Evolutionary conservation across 495 filamentous ascomycete genomes (phyloP).

Genomic region (Cudoniella acicularis): DNA sequence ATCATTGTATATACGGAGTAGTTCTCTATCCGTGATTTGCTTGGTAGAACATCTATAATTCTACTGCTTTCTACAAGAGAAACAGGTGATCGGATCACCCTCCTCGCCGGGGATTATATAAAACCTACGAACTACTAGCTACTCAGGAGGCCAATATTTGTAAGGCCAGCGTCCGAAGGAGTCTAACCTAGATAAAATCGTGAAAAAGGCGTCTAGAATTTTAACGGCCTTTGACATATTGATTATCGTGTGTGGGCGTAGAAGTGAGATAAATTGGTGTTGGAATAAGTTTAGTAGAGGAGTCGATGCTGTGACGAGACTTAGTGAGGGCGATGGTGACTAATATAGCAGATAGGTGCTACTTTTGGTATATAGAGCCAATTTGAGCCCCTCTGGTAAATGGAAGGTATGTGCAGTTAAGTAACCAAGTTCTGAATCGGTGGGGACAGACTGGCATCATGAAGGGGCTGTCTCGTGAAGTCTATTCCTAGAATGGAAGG

Average conservation of each 20-base stretch:
- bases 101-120: constrained; percentile 9
- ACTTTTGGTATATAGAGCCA: constrained; percentile 8
- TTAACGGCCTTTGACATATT: background rate
- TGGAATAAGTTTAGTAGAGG: constrained; percentile 18
- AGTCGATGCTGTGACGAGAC: constrained; percentile 12
- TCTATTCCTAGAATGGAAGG: background rate
- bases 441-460: background rate
- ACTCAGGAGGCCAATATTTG: constrained; percentile 14
- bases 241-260: background rate
- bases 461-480: background rate
- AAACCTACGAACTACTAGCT: constrained; percentile 11
- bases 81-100: constrained; percentile 12
- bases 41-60: constrained; percentile 6
- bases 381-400: background rate
- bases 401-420: background rate
- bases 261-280: constrained; percentile 20
- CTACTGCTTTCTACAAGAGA: constrained; percentile 10
- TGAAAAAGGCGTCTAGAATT: background rate
- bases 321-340: constrained; percentile 9
- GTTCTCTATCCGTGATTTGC: constrained; percentile 9
- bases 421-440: background rate
- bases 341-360: constrained; percentile 5
- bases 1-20: constrained; percentile 5
- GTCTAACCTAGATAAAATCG: constrained; percentile 6
- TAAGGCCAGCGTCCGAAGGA: constrained; percentile 16